Percentiles rank a stretch among this genome's conserved stretches.
These are phyloP conservation scores for Solanum acaule DNA, from an alignment of 257 asterid species.

Conservation along the genomic window DNA sequence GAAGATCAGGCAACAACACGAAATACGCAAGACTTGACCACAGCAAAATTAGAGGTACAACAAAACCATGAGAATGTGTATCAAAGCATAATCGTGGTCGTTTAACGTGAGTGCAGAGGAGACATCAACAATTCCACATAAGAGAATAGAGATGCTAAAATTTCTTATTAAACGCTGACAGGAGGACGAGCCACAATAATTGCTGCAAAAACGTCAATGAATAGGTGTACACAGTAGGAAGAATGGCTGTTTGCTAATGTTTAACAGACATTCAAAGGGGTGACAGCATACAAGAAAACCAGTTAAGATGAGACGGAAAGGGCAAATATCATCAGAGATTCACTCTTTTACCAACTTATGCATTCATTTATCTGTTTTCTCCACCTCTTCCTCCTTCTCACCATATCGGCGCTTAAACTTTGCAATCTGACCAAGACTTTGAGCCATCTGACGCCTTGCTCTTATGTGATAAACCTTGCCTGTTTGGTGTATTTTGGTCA, in stretches of 20 bases:
- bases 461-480: slow-evolving; percentile 65
- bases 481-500: slow-evolving; percentile 54
- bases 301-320: neutral
- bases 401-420: slow-evolving; percentile 65
- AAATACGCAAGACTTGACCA: neutral
- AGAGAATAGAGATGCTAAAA: neutral
- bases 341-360: neutral
- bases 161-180: neutral
- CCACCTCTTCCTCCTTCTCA: slow-evolving; percentile 27
- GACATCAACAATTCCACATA: neutral
- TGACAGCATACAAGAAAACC: neutral
- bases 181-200: neutral
- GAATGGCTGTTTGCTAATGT: neutral
- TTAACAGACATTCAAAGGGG: neutral
- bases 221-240: neutral
- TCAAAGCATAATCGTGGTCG: neutral
- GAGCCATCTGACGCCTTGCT: slow-evolving; percentile 65
- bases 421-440: slow-evolving; percentile 60
- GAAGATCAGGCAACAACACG: neutral
- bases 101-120: neutral
- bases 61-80: neutral
- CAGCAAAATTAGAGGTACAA: no score
- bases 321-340: neutral
- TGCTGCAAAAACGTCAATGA: neutral
- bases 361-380: slow-evolving; percentile 17